Evolutionary conservation across 805 yeast species (phyloP).

Genomic region (Wickerhamiella alocasiicola): DNA sequence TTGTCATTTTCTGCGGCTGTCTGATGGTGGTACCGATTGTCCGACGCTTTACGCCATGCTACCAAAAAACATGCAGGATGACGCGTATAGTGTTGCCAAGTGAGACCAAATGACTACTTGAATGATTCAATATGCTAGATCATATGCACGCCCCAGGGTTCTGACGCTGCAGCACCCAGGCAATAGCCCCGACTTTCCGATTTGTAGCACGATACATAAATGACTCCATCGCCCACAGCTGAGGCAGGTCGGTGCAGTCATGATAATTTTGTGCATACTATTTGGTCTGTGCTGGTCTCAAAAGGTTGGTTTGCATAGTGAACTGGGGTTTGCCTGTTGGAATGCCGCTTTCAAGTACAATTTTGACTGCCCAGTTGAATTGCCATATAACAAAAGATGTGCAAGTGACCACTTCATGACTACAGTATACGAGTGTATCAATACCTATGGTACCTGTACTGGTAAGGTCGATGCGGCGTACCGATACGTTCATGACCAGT

Average conservation of each 20-base stretch:
- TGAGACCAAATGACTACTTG: too few species aligned
- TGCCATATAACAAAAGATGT: constrained; percentile 23
- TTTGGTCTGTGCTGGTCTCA: constrained; percentile 15
- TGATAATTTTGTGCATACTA: neutral
- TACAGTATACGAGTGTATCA: constrained; percentile 24
- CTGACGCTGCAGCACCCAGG: too few species aligned
- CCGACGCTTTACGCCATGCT: too few species aligned
- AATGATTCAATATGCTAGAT: too few species aligned
- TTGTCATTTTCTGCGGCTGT: too few species aligned
- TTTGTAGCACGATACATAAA: too few species aligned
- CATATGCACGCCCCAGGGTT: too few species aligned
- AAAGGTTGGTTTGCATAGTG: constrained; percentile 25
- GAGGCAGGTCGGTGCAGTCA: neutral
- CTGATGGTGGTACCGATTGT: too few species aligned
- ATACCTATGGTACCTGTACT: constrained; percentile 17
- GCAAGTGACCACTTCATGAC: constrained; percentile 21
- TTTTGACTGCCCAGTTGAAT: constrained; percentile 23
- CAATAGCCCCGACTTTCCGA: too few species aligned
- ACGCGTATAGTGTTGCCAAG: too few species aligned
- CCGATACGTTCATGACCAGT: constrained; percentile 21
- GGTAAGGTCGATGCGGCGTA: constrained; percentile 22
- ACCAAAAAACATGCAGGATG: too few species aligned
- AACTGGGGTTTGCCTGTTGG: constrained; percentile 26
- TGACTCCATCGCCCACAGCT: neutral
- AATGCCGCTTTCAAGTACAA: constrained; percentile 24